phyloP scores from a whole-genome alignment of 176 grass and related monocot species.

The Oryza punctata region DNA sequence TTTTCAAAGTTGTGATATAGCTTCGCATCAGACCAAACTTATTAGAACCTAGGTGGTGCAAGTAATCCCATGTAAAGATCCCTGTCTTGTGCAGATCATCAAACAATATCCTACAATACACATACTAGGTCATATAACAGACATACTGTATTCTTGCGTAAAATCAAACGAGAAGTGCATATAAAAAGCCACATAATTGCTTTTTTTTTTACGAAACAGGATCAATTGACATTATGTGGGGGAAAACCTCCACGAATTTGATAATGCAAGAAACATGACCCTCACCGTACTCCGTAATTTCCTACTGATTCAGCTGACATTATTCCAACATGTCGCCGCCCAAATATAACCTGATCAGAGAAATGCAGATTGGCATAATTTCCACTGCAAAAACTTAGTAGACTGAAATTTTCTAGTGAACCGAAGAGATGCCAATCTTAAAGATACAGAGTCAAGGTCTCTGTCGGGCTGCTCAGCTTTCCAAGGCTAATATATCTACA shows the following conservation, averaged over 20 bases:
- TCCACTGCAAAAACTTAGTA: background rate
- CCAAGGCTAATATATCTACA: background rate
- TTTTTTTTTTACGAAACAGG: background rate
- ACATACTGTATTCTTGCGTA: background rate
- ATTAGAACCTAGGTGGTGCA: constrained; percentile 78
- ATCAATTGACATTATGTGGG: background rate
- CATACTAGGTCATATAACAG: background rate
- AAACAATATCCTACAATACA: constrained; percentile 68
- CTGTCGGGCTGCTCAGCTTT: background rate
- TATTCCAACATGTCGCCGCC: constrained; percentile 75
- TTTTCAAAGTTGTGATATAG: constrained; percentile 86
- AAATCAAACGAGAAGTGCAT: background rate
- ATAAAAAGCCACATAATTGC: background rate
- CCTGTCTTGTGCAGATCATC: constrained; percentile 97
- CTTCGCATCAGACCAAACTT: constrained; percentile 73
- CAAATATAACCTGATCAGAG: constrained; percentile 75
- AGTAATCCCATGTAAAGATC: constrained; percentile 98
- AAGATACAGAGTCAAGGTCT: background rate
- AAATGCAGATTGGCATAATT: background rate
- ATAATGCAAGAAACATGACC: constrained; percentile 16
- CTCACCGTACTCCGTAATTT: constrained; percentile 88
- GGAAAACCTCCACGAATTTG: background rate
- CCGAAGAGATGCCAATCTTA: background rate
- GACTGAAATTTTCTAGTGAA: background rate
- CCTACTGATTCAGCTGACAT: constrained; percentile 96